Evolutionary conservation across 2,329 filamentous ascomycete species (phyloP).

Genomic region (Alternaria sp.): DNA sequence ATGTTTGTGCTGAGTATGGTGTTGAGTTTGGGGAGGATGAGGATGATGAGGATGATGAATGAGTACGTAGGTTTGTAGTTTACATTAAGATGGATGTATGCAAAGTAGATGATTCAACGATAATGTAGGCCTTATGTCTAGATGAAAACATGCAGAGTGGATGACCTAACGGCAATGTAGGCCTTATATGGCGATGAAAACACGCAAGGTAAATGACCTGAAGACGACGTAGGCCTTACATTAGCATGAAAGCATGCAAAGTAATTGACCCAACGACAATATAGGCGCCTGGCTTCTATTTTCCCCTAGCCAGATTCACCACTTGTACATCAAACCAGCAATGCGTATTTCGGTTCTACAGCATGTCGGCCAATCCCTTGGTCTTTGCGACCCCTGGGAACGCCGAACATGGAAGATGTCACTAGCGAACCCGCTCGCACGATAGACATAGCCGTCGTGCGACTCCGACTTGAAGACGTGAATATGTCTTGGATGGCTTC

Average conservation of each 20-base stretch:
- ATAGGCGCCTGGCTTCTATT: not conserved
- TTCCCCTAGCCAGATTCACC: too few relatives aligned
- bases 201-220: not conserved
- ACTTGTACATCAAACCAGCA: too few relatives aligned
- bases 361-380: too few relatives aligned
- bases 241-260: too few relatives aligned
- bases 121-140: not conserved
- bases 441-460: not conserved
- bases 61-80: not conserved
- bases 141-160: not conserved
- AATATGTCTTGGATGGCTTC: not conserved
- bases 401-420: too few relatives aligned
- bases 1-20: conserved; percentile 80
- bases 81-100: not conserved
- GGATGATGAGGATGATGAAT: conserved; percentile 44
- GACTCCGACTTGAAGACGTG: not conserved
- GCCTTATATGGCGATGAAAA: too few relatives aligned
- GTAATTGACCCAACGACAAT: not conserved
- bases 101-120: not conserved
- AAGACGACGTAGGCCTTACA: too few relatives aligned
- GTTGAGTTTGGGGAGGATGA: conserved; percentile 66
- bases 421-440: not conserved
- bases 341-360: too few relatives aligned
- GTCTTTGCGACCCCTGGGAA: too few relatives aligned
- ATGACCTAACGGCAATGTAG: too few relatives aligned